phyloP scores from a whole-genome alignment of 106 monocot species.

The Dendrobium nobile region DNA sequence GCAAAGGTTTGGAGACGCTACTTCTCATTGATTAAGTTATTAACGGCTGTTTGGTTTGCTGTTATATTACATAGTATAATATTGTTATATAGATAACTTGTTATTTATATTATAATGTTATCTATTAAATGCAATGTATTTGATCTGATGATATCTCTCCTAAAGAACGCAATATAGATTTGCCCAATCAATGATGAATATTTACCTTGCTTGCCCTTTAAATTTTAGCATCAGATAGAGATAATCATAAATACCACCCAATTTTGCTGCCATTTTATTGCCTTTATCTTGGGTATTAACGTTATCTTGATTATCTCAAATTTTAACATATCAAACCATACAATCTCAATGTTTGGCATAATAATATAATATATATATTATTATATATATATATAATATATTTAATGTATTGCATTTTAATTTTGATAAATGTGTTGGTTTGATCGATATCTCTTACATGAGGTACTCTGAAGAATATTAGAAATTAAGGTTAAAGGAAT shows the following conservation, averaged over 20 bases:
- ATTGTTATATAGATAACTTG: neutral
- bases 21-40: neutral
- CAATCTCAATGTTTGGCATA: neutral
- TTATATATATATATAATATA: no score
- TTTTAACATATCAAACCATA: neutral
- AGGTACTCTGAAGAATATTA: neutral
- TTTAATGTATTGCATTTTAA: neutral
- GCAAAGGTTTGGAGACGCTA: conserved; percentile 55
- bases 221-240: neutral
- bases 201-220: neutral
- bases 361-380: no score
- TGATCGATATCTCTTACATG: neutral
- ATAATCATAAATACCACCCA: neutral
- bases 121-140: neutral
- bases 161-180: neutral
- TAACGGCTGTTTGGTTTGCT: neutral
- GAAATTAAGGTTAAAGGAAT: neutral
- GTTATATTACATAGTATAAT: neutral
- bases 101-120: neutral
- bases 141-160: no score
- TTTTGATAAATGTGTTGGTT: neutral
- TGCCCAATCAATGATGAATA: neutral
- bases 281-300: neutral
- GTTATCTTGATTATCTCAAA: neutral
- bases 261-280: neutral